Evolutionary conservation across 768 basidiomycete genomes (phyloP).

Genomic region (Cyathus striatus): DNA sequence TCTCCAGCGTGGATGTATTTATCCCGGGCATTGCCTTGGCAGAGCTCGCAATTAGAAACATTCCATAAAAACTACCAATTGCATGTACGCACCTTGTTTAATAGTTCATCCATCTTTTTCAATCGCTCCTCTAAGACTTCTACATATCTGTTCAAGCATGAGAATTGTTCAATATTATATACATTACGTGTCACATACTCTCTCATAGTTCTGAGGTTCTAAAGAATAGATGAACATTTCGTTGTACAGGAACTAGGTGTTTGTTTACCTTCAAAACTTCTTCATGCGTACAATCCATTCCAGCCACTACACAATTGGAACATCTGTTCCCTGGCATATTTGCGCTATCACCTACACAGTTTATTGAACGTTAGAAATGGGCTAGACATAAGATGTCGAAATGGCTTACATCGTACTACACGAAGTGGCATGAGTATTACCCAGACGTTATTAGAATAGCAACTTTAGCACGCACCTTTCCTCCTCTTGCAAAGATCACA

Average conservation of each 20-base stretch:
- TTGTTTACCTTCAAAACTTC: constrained; percentile 64
- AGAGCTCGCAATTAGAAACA: background rate
- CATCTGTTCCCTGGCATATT: constrained; percentile 59
- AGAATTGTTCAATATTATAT: too few relatives aligned
- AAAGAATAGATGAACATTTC: too few relatives aligned
- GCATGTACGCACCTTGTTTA: constrained; percentile 42
- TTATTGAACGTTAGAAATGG: too few relatives aligned
- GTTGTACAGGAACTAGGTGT: constrained; percentile 4
- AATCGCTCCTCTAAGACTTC: constrained; percentile 57
- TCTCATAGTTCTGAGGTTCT: too few relatives aligned
- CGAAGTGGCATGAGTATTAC: too few relatives aligned
- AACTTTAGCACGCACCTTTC: constrained; percentile 55
- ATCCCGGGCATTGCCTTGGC: constrained; percentile 9
- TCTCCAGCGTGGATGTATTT: too few relatives aligned
- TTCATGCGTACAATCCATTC: constrained; percentile 60
- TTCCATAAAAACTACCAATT: too few relatives aligned
- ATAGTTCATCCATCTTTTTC: constrained; percentile 59
- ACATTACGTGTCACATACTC: too few relatives aligned
- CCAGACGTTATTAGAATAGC: too few relatives aligned
- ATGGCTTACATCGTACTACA: too few relatives aligned
- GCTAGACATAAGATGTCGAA: too few relatives aligned
- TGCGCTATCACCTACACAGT: constrained; percentile 66
- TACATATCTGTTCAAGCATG: constrained; percentile 60
- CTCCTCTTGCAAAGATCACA: constrained; percentile 72
- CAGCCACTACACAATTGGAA: constrained; percentile 55